Evolutionary conservation across 257 asterid species (phyloP), one percentile per base, ranked within the genome.

Genomic region (Eustoma russellianum): DNA sequence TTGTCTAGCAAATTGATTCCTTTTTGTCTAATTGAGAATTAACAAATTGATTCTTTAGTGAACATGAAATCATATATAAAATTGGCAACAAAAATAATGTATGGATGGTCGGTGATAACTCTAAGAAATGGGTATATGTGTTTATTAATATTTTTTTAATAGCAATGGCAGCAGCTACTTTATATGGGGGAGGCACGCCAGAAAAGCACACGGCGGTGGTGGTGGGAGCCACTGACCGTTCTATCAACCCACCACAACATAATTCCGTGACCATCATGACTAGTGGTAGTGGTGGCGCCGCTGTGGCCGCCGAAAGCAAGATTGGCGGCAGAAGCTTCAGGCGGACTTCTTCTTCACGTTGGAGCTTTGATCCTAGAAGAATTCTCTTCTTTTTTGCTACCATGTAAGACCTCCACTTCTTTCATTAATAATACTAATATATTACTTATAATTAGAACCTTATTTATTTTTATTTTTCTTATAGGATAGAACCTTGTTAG

Each of bases 371-470:
- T 63, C 93, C 98, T 0, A 80, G 88, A 59, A 80, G 80, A 66
- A 77, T 90, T 56, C 83, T 86, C 33, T 30, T 86, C 78, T 68
- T 78, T 78, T 90, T 86, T 56, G 98, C 98, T 35, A 79, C 98
- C 59, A 9, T 73, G 79, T 73, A 69, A 69, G 75, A 38, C 9
- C 12, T 65, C 35, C 56, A 44, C 33, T 54, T 46, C 13, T 38
- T 38, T 38, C 12, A 38, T 11, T 38, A 58, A 45, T n/a, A 33
- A 2, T n/a, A n/a, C n/a, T n/a, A n/a, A 4, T 19, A 40, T 9
- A 15, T n/a, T 2, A 48, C 16, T 38, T 18, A 2, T 4, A 24
- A 2, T 38, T 38, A 7, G 8, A 38, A 11, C 43, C 43, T 38
- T 11, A 5, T 38, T 7, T 38, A 7, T 38, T 38, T 38, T 38